Conservation (phyloP, 306 rosid species). For the Heteromeles arbutifolia region DNA sequence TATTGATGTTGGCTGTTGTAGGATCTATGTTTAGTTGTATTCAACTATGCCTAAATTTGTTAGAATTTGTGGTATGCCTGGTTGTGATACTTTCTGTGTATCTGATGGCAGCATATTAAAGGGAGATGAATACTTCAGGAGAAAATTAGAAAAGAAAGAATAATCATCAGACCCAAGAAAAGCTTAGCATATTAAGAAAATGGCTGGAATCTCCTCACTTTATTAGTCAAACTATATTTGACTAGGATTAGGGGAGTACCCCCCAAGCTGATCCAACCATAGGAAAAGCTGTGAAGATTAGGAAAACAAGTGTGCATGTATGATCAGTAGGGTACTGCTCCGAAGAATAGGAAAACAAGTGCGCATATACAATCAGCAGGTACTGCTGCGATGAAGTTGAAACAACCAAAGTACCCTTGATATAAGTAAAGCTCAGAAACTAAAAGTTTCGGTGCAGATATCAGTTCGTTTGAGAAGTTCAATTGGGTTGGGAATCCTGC, state of each 20-base stretch:
- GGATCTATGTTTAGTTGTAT: neutral
- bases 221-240: neutral
- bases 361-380: too few relatives aligned
- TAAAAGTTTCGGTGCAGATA: neutral
- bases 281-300: neutral
- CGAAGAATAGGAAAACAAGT: neutral
- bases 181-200: neutral
- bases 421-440: neutral
- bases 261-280: neutral
- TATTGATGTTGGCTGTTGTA: neutral
- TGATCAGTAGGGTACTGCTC: neutral
- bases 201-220: neutral
- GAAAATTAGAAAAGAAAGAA: neutral
- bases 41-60: neutral
- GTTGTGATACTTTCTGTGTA: neutral
- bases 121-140: neutral
- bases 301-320: neutral
- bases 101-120: neutral
- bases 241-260: neutral
- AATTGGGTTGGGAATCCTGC: neutral
- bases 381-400: too few relatives aligned
- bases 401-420: neutral
- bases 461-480: neutral
- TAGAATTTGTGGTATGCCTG: neutral
- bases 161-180: neutral